Conservation (phyloP, 192 early-diverging fungal species). For the Mortierella antarctica region DNA sequence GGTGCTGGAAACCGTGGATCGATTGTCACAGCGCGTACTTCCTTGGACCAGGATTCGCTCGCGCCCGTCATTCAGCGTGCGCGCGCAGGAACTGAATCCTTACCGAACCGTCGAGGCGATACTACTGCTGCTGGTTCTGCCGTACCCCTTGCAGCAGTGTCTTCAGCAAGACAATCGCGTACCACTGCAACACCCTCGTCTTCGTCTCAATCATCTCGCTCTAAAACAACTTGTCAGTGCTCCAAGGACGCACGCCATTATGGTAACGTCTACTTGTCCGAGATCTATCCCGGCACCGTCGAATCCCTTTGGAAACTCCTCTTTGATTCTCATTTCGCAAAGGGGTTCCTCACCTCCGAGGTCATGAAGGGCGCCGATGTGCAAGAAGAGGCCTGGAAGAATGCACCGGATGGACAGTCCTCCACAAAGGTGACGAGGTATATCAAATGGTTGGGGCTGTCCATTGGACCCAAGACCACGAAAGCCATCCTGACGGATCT, state of each 20-base stretch:
- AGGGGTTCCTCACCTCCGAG: constrained; percentile 35
- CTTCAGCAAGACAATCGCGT: neutral
- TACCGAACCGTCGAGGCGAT: neutral
- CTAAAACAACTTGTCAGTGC: constrained; percentile 38
- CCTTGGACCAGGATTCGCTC: constrained; percentile 26
- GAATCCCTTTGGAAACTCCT: constrained; percentile 52
- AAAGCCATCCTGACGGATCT: constrained; percentile 61
- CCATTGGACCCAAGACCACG: constrained; percentile 52
- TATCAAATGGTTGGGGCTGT: constrained; percentile 44
- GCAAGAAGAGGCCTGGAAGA: constrained; percentile 37
- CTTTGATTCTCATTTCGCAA: constrained; percentile 48
- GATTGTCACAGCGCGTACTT: constrained; percentile 6
- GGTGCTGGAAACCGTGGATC: constrained; percentile 7
- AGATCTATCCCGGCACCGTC: constrained; percentile 45
- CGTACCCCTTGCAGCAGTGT: neutral
- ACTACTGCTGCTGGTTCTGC: neutral
- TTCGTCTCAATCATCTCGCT: neutral
- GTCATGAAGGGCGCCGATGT: constrained; percentile 50
- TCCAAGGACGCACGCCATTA: constrained; percentile 49
- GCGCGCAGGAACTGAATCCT: constrained; percentile 13
- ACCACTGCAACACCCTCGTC: neutral
- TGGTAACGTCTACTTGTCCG: constrained; percentile 19
- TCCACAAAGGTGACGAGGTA: constrained; percentile 26
- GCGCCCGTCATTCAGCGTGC: neutral
- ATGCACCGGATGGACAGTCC: constrained; percentile 4